A percentile compares a stretch with the other conserved stretches of the same genome.
Evolutionary conservation across 2,329 filamentous ascomycete genomes (phyloP).

Genomic region (Ophiostoma himal-ulmi): DNA sequence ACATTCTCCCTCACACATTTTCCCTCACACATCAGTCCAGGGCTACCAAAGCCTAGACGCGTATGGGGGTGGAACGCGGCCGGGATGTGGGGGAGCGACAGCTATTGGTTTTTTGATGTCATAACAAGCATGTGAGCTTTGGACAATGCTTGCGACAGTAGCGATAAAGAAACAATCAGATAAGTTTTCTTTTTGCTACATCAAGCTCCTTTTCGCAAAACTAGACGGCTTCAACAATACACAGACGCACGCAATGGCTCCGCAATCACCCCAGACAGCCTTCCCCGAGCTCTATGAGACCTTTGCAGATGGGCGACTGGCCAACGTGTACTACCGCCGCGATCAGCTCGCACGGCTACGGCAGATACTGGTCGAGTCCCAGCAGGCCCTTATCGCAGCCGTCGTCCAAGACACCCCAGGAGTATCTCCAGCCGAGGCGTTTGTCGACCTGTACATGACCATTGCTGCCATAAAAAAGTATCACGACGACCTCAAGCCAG

Average conservation of each 20-base stretch:
- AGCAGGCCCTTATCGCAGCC: constrained; percentile 31
- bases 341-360: constrained; percentile 35
- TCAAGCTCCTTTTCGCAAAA: background rate
- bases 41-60: background rate
- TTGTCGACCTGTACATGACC: constrained; percentile 32
- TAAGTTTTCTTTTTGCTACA: background rate
- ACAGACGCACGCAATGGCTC: background rate
- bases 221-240: background rate
- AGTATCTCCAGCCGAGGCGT: constrained; percentile 33
- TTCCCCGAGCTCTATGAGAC: constrained; percentile 31
- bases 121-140: background rate
- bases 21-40: background rate
- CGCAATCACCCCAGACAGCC: background rate
- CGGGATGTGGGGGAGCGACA: constrained; percentile 7
- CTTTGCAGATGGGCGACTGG: constrained; percentile 35
- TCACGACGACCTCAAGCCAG: constrained; percentile 31
- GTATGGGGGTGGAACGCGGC: background rate
- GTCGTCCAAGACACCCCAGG: constrained; percentile 31
- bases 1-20: background rate
- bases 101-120: background rate
- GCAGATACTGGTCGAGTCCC: constrained; percentile 20
- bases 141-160: background rate
- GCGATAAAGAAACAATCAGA: background rate
- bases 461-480: constrained; percentile 31
- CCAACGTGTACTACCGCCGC: constrained; percentile 37